These are phyloP conservation scores for Eucalyptus sp. DNA, from an alignment of 345 rosid genomes.

Conservation along the genomic window DNA sequence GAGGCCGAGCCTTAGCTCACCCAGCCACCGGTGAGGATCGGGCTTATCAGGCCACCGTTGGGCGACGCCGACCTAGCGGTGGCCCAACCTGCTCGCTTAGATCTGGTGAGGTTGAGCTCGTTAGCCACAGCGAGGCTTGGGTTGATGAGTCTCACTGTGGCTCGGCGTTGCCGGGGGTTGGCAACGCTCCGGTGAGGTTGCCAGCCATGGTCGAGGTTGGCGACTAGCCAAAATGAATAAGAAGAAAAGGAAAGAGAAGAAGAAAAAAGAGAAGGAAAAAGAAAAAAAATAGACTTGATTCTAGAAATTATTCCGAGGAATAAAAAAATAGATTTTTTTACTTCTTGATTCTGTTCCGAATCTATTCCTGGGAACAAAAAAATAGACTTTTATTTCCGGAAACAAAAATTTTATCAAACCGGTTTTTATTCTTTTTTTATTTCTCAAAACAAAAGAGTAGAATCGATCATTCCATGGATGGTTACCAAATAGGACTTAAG, in stretches of 20 bases:
- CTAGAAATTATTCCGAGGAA: accelerated
- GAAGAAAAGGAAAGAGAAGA: too few relatives aligned
- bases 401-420: too few relatives aligned
- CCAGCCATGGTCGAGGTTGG: accelerated
- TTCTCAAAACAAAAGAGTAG: accelerated
- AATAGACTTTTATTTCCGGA: accelerated
- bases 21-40: too few relatives aligned
- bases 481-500: accelerated
- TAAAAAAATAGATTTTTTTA: accelerated
- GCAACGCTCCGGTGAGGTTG: accelerated
- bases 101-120: accelerated
- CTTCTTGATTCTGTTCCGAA: accelerated
- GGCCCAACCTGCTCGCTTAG: accelerated
- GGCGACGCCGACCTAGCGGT: accelerated
- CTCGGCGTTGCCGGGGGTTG: accelerated
- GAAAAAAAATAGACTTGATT: too few relatives aligned
- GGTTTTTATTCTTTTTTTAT: accelerated
- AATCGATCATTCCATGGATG: accelerated
- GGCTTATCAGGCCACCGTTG: accelerated
- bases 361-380: accelerated
- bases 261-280: too few relatives aligned
- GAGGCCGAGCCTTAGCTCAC: too few relatives aligned
- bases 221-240: accelerated
- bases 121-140: accelerated
- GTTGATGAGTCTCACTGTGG: too few relatives aligned